These are phyloP conservation scores for Saccharomycopsis phalli DNA, from an alignment of 1,139 yeast species.

Conservation along the genomic window DNA sequence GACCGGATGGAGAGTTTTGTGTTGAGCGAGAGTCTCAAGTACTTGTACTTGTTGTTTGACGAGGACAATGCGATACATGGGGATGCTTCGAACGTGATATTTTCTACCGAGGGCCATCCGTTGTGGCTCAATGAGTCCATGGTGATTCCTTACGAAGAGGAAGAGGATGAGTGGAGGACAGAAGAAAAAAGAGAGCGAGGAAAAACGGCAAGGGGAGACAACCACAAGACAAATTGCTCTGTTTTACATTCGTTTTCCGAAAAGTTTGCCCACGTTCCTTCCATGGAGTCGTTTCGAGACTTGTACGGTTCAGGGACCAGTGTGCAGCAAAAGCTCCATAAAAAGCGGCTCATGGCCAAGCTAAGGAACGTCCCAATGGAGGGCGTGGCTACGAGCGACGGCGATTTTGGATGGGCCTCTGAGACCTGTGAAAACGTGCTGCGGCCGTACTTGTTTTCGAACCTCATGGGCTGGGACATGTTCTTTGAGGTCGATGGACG, in stretches of 20 bases:
- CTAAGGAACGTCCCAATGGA: slow-evolving; percentile 9
- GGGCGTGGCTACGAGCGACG: too few relatives aligned
- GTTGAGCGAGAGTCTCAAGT: slow-evolving; percentile 76
- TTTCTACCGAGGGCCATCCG: slow-evolving; percentile 93
- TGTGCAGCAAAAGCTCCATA: slow-evolving; percentile 1
- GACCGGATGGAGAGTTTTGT: slow-evolving; percentile 91
- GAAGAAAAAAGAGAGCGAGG: not conserved
- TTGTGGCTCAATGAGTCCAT: slow-evolving; percentile 47
- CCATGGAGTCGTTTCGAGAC: not conserved
- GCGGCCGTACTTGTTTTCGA: slow-evolving; percentile 32
- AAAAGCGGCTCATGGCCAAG: slow-evolving; percentile 6
- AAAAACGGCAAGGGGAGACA: not conserved
- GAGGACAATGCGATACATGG: slow-evolving; percentile 49
- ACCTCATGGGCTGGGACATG: slow-evolving; percentile 32
- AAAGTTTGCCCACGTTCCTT: not conserved
- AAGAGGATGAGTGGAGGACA: slow-evolving; percentile 3
- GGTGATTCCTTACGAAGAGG: slow-evolving; percentile 20
- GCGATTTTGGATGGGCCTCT: too few relatives aligned
- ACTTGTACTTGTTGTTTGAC: slow-evolving; percentile 73
- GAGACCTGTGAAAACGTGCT: too few relatives aligned
- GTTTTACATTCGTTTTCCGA: slow-evolving; percentile 11
- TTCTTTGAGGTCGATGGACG: slow-evolving; percentile 36
- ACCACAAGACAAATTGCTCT: too few relatives aligned
- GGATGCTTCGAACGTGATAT: slow-evolving; percentile 49
- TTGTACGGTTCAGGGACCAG: slow-evolving; percentile 6